Evolutionary conservation across 805 yeast species (phyloP).

Genomic region (Kurtzmaniella cleridarum): DNA sequence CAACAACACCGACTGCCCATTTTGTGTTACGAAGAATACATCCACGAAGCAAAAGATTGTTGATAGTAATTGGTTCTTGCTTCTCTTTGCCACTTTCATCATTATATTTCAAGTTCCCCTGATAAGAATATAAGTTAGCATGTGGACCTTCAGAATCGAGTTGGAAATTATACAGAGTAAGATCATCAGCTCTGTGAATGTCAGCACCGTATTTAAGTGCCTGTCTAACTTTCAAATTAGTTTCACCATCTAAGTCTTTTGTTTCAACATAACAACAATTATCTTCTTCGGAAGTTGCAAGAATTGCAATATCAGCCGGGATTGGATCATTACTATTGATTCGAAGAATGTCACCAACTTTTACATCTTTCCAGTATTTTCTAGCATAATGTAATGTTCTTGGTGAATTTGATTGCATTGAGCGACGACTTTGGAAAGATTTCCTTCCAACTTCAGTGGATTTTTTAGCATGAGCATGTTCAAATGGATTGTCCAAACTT

Average conservation of each 20-base stretch:
- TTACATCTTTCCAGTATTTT: constrained; percentile 62
- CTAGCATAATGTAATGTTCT: constrained; percentile 25
- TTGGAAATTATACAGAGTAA: constrained; percentile 46
- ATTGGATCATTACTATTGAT: constrained; percentile 67
- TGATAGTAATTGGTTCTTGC: constrained; percentile 64
- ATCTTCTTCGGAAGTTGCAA: constrained; percentile 67
- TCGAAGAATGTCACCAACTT: constrained; percentile 69
- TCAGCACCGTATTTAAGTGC: constrained; percentile 59
- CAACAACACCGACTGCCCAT: constrained; percentile 76
- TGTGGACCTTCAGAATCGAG: constrained; percentile 84
- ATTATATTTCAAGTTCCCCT: constrained; percentile 50
- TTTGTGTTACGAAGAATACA: constrained; percentile 74
- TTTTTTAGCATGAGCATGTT: constrained; percentile 5
- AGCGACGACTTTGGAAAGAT: constrained; percentile 12
- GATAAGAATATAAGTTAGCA: constrained; percentile 68
- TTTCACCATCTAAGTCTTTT: constrained; percentile 39
- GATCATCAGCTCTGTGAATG: constrained; percentile 31
- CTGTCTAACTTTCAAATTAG: constrained; percentile 72
- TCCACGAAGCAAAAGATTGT: constrained; percentile 69
- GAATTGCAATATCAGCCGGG: constrained; percentile 68
- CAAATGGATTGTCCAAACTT: constrained; percentile 26
- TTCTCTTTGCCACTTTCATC: constrained; percentile 8
- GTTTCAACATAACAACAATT: constrained; percentile 61
- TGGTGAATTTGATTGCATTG: background rate
- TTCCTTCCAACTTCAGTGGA: constrained; percentile 6